phyloP scores from a whole-genome alignment of 225 moss, liverwort and hornwort genomes.

The Straminergon stramineum region DNA sequence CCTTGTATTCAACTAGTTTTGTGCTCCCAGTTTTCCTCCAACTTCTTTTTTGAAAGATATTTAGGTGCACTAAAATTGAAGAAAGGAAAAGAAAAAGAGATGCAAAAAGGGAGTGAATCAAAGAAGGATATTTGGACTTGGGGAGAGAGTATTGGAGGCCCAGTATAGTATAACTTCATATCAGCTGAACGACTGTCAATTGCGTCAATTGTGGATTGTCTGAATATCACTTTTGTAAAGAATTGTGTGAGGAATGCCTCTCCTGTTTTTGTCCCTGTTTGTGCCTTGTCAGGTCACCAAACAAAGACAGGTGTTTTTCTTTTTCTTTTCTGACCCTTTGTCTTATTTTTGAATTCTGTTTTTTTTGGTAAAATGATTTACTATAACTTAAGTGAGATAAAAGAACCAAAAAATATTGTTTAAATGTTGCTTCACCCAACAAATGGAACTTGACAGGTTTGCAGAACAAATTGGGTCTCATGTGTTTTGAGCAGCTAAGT shows the following conservation, averaged over 20 bases:
- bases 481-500: too few relatives aligned
- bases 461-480: neutral
- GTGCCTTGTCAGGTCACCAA: neutral
- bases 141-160: neutral
- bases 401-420: too few relatives aligned
- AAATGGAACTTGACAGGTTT: neutral
- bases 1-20: neutral
- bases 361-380: neutral
- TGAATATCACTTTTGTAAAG: neutral
- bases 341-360: neutral
- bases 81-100: neutral
- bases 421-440: too few relatives aligned
- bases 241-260: neutral
- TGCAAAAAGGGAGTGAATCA: neutral
- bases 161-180: neutral
- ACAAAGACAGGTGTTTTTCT: neutral
- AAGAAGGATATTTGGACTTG: neutral
- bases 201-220: neutral
- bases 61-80: neutral
- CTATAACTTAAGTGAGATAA: too few relatives aligned
- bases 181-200: neutral
- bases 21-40: neutral
- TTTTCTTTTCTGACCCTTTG: neutral
- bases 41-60: neutral
- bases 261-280: neutral